Percentiles rank a stretch among this genome's conserved stretches.
Evolutionary conservation across 2,329 filamentous ascomycete genomes (phyloP).

Genomic region (Colletotrichum chrysophilum): DNA sequence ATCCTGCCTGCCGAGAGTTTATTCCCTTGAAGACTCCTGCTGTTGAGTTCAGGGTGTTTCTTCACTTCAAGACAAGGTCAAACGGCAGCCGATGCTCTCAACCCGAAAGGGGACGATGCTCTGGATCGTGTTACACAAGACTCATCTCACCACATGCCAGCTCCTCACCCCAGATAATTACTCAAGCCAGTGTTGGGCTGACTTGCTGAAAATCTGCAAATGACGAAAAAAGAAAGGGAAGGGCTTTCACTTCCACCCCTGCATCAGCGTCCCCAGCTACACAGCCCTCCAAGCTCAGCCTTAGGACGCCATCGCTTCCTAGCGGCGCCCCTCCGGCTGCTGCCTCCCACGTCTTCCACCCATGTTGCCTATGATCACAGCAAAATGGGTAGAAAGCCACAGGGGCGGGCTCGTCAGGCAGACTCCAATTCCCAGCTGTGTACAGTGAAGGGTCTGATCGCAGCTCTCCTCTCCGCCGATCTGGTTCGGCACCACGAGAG

Average conservation of each 20-base stretch:
- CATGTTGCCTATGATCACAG: neutral
- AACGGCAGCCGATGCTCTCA: neutral
- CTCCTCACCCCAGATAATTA: neutral
- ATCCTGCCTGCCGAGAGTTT: neutral
- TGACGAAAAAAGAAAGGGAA: neutral
- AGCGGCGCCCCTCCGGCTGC: neutral
- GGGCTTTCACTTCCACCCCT: neutral
- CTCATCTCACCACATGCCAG: neutral
- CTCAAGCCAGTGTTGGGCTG: neutral
- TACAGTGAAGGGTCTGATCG: neutral
- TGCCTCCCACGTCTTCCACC: neutral
- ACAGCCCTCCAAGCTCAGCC: conserved; percentile 9
- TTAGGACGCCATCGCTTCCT: conserved; percentile 9
- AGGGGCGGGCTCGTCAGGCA: neutral
- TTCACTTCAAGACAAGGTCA: neutral
- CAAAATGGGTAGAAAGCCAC: neutral
- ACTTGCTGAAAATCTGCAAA: neutral
- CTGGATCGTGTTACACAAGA: neutral
- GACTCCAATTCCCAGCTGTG: neutral
- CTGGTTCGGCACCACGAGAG: neutral
- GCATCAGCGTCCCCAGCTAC: neutral
- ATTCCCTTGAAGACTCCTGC: neutral
- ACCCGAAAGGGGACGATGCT: neutral
- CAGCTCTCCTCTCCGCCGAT: neutral
- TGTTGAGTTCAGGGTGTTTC: neutral